These are phyloP conservation scores for Aristolochia fimbriata DNA, from an alignment of 164 flowering plant species.

Conservation along the genomic window DNA sequence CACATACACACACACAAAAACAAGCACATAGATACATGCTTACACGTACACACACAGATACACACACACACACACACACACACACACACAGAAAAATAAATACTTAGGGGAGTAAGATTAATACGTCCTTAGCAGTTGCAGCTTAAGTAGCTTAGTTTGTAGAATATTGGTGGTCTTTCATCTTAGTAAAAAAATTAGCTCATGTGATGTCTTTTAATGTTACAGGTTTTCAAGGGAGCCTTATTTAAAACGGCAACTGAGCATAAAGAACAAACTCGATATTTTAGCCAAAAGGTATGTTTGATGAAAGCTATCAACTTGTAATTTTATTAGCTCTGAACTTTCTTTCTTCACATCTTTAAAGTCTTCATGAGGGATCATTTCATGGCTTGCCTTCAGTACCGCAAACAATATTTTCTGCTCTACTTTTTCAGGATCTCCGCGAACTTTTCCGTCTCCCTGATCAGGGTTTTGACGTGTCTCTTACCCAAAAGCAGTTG, in stretches of 20 bases:
- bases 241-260: slow-evolving; percentile 91
- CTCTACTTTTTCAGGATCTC: slow-evolving; percentile 48
- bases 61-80: too few relatives aligned
- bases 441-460: slow-evolving; percentile 84
- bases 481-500: slow-evolving; percentile 85
- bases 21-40: too few relatives aligned
- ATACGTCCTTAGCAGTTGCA: too few relatives aligned
- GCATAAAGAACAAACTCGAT: slow-evolving; percentile 90
- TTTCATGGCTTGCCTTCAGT: background rate
- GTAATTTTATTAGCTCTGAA: background rate
- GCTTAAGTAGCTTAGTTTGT: too few relatives aligned
- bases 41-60: too few relatives aligned
- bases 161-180: too few relatives aligned
- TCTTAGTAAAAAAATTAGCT: too few relatives aligned
- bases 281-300: slow-evolving; percentile 83
- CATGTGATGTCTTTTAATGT: background rate
- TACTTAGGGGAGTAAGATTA: too few relatives aligned
- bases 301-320: background rate
- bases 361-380: background rate
- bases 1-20: too few relatives aligned
- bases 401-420: background rate
- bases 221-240: slow-evolving; percentile 87
- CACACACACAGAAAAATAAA: too few relatives aligned
- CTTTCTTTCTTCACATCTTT: background rate
- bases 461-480: slow-evolving; percentile 80